These are phyloP conservation scores for Penicillium cosmopolitanum DNA, from an alignment of 495 filamentous ascomycete genomes.

Conservation along the genomic window DNA sequence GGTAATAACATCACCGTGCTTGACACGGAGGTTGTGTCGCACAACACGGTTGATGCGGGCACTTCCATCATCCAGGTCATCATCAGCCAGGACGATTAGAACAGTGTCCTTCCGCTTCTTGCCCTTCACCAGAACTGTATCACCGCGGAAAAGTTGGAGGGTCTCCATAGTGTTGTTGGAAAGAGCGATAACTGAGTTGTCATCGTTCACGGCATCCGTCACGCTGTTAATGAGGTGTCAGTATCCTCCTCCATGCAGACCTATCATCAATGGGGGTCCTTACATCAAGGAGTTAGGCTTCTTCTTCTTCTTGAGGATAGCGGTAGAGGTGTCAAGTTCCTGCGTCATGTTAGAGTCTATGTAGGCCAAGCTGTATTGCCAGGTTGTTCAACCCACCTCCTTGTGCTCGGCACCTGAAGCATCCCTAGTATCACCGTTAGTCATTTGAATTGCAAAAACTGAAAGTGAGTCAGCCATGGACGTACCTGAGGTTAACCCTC, in stretches of 20 bases:
- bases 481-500: slow-evolving; percentile 91
- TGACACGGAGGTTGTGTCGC: slow-evolving; percentile 95
- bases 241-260: slow-evolving; percentile 19
- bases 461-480: slow-evolving; percentile 3
- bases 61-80: slow-evolving; percentile 96
- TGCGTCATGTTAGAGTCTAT: slow-evolving; percentile 45
- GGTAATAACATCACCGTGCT: slow-evolving; percentile 96
- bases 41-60: slow-evolving; percentile 97
- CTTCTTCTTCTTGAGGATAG: slow-evolving; percentile 99
- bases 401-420: slow-evolving; percentile 85
- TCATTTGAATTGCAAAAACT: not conserved
- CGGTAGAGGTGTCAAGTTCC: slow-evolving; percentile 93
- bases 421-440: slow-evolving; percentile 64
- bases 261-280: slow-evolving; percentile 32
- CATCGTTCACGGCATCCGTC: slow-evolving; percentile 97
- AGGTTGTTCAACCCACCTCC: slow-evolving; percentile 59
- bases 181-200: slow-evolving; percentile 98
- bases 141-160: slow-evolving; percentile 95
- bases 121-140: slow-evolving; percentile 96
- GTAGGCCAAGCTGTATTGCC: slow-evolving; percentile 5
- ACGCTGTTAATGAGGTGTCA: slow-evolving; percentile 64
- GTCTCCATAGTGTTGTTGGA: slow-evolving; percentile 99
- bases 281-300: slow-evolving; percentile 99
- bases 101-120: slow-evolving; percentile 99
- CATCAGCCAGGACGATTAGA: slow-evolving; percentile 94